Evolutionary conservation across 164 flowering plant species (phyloP), one percentile per base, ranked within the genome.

Genomic region (Magnolia sinica): DNA sequence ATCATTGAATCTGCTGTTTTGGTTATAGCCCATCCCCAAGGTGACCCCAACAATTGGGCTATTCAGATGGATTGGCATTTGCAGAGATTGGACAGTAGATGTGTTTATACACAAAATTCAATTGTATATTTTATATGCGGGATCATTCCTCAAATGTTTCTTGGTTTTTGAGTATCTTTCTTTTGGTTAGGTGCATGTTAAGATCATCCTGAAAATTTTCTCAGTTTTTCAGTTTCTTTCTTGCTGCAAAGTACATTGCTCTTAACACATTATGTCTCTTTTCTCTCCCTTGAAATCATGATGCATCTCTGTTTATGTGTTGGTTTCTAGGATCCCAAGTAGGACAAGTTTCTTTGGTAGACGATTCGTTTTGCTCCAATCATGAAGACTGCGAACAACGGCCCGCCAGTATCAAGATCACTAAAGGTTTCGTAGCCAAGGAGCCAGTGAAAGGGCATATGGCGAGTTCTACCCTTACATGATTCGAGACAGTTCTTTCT

Each of bases 371-470:
- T 74, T 94, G 93, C 68, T 81, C 85, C 13, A 85, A 88, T 79
- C 93, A 92, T 78, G 94, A 86, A 37, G 89, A 87, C 4, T 94
- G 97, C 73, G 84, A 76, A 49, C 79, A 83, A 22, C 92, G 98
- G 8, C 79, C 84, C 49, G 77, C 81, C 51, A 87, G 85, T 74
- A 91, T 94, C 87, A 94, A 90, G 86, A 76, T 88, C 83, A 94
- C 91, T 73, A 92, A 94, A 89, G 94, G 98, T 78, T 91, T 91
- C 86, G 76, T 83, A 50, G 99, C 98, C 71, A 96, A 90, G 91
- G 99, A 96, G 88, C 89, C 87, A 72, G 93, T 94, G 76, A 91
- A 89, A 87, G 96, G 96, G 81, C 99, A 90, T 73, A 90, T 89
- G 98, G 98, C 83, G 88, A 92, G 97, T 91, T 86, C 86, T 80